Percentiles rank a stretch among this genome's conserved stretches.
Evolutionary conservation across 2,329 filamentous ascomycete genomes (phyloP).

Genomic region (Plectosphaerella plurivora): DNA sequence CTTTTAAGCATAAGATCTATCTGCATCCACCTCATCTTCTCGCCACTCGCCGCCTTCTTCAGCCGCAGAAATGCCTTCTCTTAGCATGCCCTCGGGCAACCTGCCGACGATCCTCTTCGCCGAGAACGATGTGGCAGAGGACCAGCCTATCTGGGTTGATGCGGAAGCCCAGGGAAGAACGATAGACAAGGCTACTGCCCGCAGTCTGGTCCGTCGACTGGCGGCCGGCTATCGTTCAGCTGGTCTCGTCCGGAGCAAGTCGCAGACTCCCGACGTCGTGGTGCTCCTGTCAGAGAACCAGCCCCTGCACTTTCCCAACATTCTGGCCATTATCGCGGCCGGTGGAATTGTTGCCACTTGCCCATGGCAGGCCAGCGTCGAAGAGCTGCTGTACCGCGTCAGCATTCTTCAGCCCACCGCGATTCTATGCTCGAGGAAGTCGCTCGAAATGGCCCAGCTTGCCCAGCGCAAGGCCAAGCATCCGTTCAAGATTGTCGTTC

Average conservation of each 20-base stretch:
- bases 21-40: too few relatives aligned
- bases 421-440: not conserved
- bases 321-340: not conserved
- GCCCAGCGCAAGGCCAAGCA: not conserved
- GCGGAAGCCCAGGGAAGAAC: not conserved
- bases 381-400: not conserved
- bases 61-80: too few relatives aligned
- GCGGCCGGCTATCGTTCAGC: not conserved
- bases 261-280: not conserved
- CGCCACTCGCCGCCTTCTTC: too few relatives aligned
- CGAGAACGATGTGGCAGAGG: not conserved
- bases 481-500: not conserved
- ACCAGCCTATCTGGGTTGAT: not conserved
- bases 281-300: not conserved
- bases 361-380: not conserved
- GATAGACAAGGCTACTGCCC: not conserved
- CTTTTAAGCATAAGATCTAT: too few relatives aligned
- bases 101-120: not conserved
- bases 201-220: not conserved
- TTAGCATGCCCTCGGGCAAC: not conserved
- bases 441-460: not conserved
- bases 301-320: not conserved
- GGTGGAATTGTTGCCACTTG: not conserved
- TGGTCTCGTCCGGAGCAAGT: not conserved
- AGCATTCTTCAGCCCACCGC: not conserved